A percentile compares a stretch with the other conserved stretches of the same genome.
Conservation (phyloP, 139 green algal genomes). For the Chlamydomonas eustigma region DNA sequence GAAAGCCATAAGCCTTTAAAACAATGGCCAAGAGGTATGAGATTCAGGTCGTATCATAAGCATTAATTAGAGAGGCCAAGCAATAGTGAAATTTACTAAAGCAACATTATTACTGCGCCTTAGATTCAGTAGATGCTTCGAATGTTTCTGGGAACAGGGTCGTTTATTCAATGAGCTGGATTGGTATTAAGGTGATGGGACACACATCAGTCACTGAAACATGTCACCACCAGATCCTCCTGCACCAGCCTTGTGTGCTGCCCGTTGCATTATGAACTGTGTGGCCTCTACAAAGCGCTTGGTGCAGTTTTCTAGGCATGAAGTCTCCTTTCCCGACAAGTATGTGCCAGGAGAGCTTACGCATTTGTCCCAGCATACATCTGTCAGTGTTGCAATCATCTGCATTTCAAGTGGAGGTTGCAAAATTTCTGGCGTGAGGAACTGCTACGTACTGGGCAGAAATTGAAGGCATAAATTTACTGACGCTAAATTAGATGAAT, state of each 20-base stretch:
- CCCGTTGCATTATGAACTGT: constrained; percentile 59
- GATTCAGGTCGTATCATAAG: too few relatives aligned
- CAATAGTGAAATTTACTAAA: too few relatives aligned
- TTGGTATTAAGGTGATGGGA: too few relatives aligned
- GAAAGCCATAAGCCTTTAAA: too few relatives aligned
- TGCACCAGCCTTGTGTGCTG: constrained; percentile 43
- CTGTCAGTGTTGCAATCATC: constrained; percentile 48
- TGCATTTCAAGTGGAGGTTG: neutral
- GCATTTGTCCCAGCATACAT: constrained; percentile 67
- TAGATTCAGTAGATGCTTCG: too few relatives aligned
- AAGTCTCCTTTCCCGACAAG: constrained; percentile 48
- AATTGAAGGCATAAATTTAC: too few relatives aligned
- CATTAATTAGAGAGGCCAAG: too few relatives aligned
- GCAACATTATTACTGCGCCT: too few relatives aligned
- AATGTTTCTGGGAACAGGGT: too few relatives aligned
- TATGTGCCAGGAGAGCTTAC: constrained; percentile 45
- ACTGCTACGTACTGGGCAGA: too few relatives aligned
- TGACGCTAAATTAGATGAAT: neutral
- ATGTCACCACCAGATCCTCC: neutral
- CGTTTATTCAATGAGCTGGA: too few relatives aligned
- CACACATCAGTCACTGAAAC: neutral
- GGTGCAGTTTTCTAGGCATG: constrained; percentile 65
- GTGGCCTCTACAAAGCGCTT: constrained; percentile 72
- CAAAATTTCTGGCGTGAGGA: constrained; percentile 3
- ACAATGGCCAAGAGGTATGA: too few relatives aligned